Percentiles rank a stretch among this genome's conserved stretches.
These are phyloP conservation scores for Phaeolepiota aurea DNA, from an alignment of 768 basidiomycete species.

Conservation along the genomic window DNA sequence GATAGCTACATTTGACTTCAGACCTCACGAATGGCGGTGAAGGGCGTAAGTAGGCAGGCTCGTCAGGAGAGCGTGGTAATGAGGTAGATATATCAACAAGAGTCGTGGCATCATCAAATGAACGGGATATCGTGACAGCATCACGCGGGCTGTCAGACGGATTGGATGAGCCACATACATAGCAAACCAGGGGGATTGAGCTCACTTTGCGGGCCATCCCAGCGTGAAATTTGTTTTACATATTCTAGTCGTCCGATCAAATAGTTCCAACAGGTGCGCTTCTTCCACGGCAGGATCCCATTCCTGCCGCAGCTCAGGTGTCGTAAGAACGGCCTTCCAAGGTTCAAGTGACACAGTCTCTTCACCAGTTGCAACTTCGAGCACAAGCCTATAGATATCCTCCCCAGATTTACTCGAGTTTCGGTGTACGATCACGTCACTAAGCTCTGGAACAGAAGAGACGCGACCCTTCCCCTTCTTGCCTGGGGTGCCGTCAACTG, in stretches of 20 bases:
- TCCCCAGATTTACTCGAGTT: slow-evolving; percentile 63
- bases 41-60: slow-evolving; percentile 85
- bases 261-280: slow-evolving; percentile 73
- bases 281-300: slow-evolving; percentile 94
- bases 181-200: slow-evolving; percentile 9
- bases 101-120: slow-evolving; percentile 72
- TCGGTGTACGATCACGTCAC: slow-evolving; percentile 75
- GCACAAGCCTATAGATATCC: slow-evolving; percentile 69
- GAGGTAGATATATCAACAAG: slow-evolving; percentile 90
- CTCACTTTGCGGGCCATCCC: slow-evolving; percentile 96
- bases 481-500: slow-evolving; percentile 21
- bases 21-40: slow-evolving; percentile 91
- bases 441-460: slow-evolving; percentile 45
- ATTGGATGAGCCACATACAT: too few relatives aligned
- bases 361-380: slow-evolving; percentile 70
- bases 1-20: slow-evolving; percentile 53
- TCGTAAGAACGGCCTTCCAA: slow-evolving; percentile 75
- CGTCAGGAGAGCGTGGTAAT: slow-evolving; percentile 84
- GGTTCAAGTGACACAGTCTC: slow-evolving; percentile 59
- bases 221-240: slow-evolving; percentile 85
- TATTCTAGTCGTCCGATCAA: slow-evolving; percentile 81
- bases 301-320: slow-evolving; percentile 81
- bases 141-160: slow-evolving; percentile 93
- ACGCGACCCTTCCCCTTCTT: slow-evolving; percentile 58
- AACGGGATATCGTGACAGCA: slow-evolving; percentile 86